Base-by-base conservation (phyloP, 2,329 filamentous ascomycete species). In the Aspergillus eucalypticola region DNA sequence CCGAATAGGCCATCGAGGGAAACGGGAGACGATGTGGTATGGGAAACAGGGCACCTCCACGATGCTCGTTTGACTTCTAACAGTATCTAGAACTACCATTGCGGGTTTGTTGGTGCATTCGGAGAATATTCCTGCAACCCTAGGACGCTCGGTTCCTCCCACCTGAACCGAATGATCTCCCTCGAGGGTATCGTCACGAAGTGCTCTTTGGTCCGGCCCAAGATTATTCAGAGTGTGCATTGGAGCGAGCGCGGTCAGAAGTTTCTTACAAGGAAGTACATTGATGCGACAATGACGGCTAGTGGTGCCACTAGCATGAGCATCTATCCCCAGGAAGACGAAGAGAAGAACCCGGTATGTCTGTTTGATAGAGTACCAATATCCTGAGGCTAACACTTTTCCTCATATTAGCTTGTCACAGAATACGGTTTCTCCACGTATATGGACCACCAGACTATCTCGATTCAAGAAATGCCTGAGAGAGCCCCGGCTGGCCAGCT, bases 391-490 rank as follows among this genome's bases (percentile, higher is more conserved):
- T 69, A 62, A 69, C 1, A 10, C 25, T 54, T 6, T 19, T 19
- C 41, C n/a, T 8, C n/a, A 23, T 11, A 54, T 15, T 64, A 85
- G 79, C 83, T 99, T 19, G 86, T 92, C 60, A 99, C 95, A 3
- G 95, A 99, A 74, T 99, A 98, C 75, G 95, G 95, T 23, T 94
- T 96, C 79, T 96, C 90, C 75, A 95, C 90, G 54, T 99, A 97
- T 78, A 86, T 94, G 72, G 95, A 99, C 75, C 95, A 99, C 74
- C 95, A 99, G 76, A 96, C 91, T 15, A 92, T 99, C 61, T 97
- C 94, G 0, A 97, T 99, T 66, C 95, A 99, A 78, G 95, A 99
- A 81, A 99, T 99, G 95, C 95, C 95, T 0, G 95, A 99, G 77
- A 85, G 94, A 68, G 95, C 95, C 2, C 95, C 95, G 56, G 94